Evolutionary conservation across 176 grass and related monocot species (phyloP), one percentile per base, ranked within the genome.

Genomic region (Oryza punctata): DNA sequence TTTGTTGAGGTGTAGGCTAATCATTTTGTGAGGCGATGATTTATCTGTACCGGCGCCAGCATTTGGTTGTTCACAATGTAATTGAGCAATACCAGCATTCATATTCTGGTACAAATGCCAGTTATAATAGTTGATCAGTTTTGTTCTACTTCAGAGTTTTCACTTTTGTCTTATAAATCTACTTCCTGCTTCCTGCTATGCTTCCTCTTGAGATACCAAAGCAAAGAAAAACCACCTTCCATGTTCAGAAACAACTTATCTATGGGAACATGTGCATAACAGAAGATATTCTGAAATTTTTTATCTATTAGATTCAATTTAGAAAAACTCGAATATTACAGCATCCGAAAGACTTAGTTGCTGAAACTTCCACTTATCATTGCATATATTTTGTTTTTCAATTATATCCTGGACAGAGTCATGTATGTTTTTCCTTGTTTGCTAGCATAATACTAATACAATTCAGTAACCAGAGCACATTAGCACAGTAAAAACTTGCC

Each of bases 1-100:
- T 90, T 86, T 73, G 73, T 64, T 57, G 63, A 83, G 84, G 49
- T 83, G 74, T 90, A 87, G 84, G 84, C 79, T 78, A 86, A 90
- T 90, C 73, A 63, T 75, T 90, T 90, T 79, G 75, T 61, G 69
- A 87, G 80, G 84, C 69, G 23, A 69, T 75, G 38, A 41, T 83
- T 73, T 79, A 68, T 74, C 52, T 90, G 84, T 87, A 87, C 74
- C 69, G 60, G 84, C 69, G 84, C 69, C 38, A 73, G 59, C 61
- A 69, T 83, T 87, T 19, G 79, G 67, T 79, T 79, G 73, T 78
- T 69, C 67, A 63, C 68, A 70, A 21, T 90, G 88, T 87, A 79
- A 90, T 83, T 66, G 69, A 82, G 69, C 75, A 83, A 90, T 64
- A 60, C 77, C 84, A 32, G 7, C 69, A 80, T 52, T 75, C 75